Conservation (phyloP, 2,329 filamentous ascomycete species). For the Curvularia lunata region DNA sequence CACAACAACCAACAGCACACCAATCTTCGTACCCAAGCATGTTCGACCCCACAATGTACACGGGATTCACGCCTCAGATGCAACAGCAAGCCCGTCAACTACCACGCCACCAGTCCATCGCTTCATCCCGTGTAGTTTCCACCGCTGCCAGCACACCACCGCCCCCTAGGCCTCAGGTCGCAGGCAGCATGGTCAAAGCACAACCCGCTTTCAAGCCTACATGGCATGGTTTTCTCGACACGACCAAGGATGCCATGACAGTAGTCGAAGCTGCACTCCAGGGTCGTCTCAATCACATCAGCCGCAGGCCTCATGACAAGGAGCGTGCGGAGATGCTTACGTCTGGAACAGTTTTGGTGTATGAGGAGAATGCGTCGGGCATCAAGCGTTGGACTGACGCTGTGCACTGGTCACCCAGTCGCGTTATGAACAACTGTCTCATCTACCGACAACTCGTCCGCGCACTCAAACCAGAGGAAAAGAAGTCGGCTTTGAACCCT, state of each 20-base stretch:
- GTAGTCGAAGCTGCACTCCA: conserved; percentile 80
- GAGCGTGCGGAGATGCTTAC: conserved; percentile 78
- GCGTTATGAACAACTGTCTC: conserved; percentile 83
- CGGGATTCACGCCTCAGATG: conserved; percentile 32
- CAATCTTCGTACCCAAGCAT: conserved; percentile 33
- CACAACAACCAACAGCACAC: conserved; percentile 35
- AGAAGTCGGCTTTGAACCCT: conserved; percentile 45
- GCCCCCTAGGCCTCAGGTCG: conserved; percentile 35
- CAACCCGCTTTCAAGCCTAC: conserved; percentile 63
- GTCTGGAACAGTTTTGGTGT: conserved; percentile 88
- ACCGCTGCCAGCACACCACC: conserved; percentile 39
- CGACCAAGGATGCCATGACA: conserved; percentile 76
- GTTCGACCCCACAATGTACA: conserved; percentile 43
- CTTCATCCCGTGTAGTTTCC: conserved; percentile 36
- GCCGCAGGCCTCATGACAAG: conserved; percentile 83
- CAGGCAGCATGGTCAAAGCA: conserved; percentile 44
- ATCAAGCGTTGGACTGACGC: conserved; percentile 97
- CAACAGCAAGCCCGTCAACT: conserved; percentile 30
- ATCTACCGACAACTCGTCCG: conserved; percentile 76
- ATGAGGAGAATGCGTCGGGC: conserved; percentile 86
- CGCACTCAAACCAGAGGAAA: conserved; percentile 47
- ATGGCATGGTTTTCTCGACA: conserved; percentile 70
- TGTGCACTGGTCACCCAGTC: conserved; percentile 86
- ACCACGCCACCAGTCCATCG: conserved; percentile 40
- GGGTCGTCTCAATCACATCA: conserved; percentile 74